Conservation (phyloP, 179 eudicot genomes). For the Pouteria campechiana region DNA sequence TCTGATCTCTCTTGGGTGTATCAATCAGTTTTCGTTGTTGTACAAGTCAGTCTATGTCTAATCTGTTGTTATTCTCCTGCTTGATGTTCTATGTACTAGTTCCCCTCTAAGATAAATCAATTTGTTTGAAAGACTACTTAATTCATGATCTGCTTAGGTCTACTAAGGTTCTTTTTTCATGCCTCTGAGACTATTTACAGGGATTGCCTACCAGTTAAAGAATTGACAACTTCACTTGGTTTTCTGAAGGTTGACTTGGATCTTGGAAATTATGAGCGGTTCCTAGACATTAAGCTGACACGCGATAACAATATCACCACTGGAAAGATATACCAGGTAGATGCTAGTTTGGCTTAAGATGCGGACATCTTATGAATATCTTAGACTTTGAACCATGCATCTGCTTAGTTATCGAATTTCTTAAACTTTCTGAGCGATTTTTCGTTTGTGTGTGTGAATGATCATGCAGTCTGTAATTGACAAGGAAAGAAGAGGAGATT, state of each 20-base stretch:
- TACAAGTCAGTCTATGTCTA: too few species aligned
- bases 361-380: too few species aligned
- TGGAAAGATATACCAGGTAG: conserved; percentile 92
- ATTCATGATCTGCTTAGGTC: too few species aligned
- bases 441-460: too few species aligned
- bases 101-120: too few species aligned
- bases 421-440: conserved; percentile 11
- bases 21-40: too few species aligned
- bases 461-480: conserved; percentile 88
- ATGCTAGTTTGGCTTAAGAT: too few species aligned
- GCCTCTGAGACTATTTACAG: conserved; percentile 1
- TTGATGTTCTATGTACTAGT: too few species aligned
- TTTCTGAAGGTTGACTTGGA: conserved; percentile 86
- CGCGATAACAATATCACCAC: conserved; percentile 95
- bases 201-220: not conserved
- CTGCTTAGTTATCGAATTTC: conserved; percentile 4
- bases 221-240: not conserved
- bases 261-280: conserved; percentile 98
- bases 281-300: conserved; percentile 78
- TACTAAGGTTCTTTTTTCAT: too few species aligned
- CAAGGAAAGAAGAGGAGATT: conserved; percentile 93
- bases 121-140: too few species aligned
- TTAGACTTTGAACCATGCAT: conserved; percentile 3
- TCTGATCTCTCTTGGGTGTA: too few species aligned
- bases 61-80: too few species aligned